Evolutionary conservation across 352 stramenopile genomes (phyloP).

Genomic region (Elongisporangium prolatum): DNA sequence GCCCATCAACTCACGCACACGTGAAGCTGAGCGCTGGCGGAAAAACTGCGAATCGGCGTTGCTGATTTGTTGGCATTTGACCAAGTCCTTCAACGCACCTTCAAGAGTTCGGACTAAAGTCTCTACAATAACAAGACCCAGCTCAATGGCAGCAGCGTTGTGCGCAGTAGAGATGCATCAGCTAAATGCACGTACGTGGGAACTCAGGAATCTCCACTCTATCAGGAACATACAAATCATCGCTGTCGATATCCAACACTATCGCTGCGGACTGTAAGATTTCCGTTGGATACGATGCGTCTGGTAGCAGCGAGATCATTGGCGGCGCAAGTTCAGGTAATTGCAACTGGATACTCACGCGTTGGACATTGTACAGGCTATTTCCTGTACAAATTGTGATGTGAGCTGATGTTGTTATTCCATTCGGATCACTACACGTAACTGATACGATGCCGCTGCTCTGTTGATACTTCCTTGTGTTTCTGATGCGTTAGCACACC

Average conservation of each 20-base stretch:
- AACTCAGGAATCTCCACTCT: constrained; percentile 63
- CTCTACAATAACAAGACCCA: neutral
- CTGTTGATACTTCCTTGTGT: constrained; percentile 26
- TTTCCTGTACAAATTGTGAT: constrained; percentile 29
- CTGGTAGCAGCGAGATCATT: neutral
- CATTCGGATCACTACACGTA: neutral
- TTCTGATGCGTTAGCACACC: constrained; percentile 43
- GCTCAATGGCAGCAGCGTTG: neutral
- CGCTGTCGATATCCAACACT: constrained; percentile 62
- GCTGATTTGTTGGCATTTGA: neutral
- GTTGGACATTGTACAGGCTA: constrained; percentile 67
- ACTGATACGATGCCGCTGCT: constrained; percentile 55
- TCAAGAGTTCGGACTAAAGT: neutral
- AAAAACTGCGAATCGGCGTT: neutral
- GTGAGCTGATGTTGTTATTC: neutral
- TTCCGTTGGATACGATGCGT: constrained; percentile 25
- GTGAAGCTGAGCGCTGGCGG: neutral
- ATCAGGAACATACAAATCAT: constrained; percentile 65
- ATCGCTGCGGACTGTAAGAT: constrained; percentile 44
- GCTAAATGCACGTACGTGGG: constrained; percentile 33
- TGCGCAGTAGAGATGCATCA: neutral
- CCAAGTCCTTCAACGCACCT: neutral
- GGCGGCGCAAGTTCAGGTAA: constrained; percentile 5
- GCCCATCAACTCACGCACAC: neutral
- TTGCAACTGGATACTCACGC: constrained; percentile 36